Base-by-base conservation (phyloP, 345 rosid species). In the Pistacia integerrima region DNA sequence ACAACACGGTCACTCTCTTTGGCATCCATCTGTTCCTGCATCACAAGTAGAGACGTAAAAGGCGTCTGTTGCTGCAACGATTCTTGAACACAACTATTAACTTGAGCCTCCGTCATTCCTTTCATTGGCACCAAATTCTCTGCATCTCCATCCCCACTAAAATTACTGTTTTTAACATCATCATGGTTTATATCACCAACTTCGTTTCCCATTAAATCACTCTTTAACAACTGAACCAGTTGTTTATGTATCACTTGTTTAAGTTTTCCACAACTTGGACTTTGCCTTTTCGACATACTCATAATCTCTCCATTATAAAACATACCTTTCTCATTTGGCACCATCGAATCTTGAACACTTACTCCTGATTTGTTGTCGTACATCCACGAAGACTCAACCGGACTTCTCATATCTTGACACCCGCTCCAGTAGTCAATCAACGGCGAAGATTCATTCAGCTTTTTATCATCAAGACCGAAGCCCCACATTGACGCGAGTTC, bases 401-500 rank as follows among this genome's bases (percentile, higher is more conserved):
- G 87, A 82, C 76, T 69, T 74, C 76, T 81, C 33, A 84, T 60
- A 54, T 85, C 86, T 33, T 74, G 73, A 18, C 58, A 14, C n/a
- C 22, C 61, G 25, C 51, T 36, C 44, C 46, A 56, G 49, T 33
- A 20, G 13, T 56, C 55, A 41, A 63, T 13, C 35, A 60, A 79
- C 64, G 18, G 3, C 12, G 49, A 30, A 48, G 64, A 28, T 18
- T 70, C 28, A 28, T 58, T 33, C 0, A 61, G 63, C 25, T 88
- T 82, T 79, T 74, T 82, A 49, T 76, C 83, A 10, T 82, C 83
- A 0, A 91, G 63, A 83, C 87, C 91, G 12, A 89, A 66, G 11
- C 93, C 90, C 95, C 92, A 93, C 11, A 83, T 9, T 0, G 84
- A 82, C 1, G 91, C 93, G 66, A 93, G 77, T 82, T 93, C 93